These are phyloP conservation scores for Cnidoscolus chayamansa DNA, from an alignment of 441 rosid genomes.

Conservation along the genomic window DNA sequence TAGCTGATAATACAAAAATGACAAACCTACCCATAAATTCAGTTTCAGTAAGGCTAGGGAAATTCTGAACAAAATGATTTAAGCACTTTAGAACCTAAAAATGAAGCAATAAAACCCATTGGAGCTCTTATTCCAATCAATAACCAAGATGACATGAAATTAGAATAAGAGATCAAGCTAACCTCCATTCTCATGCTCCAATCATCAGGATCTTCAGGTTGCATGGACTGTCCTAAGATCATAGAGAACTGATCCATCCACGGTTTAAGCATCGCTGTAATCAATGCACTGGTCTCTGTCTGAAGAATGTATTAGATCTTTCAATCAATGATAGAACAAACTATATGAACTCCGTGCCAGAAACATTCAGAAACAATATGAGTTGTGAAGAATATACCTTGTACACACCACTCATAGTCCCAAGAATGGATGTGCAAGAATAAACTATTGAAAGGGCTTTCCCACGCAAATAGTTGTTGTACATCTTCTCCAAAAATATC, in stretches of 20 bases:
- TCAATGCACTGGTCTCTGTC: slow-evolving; percentile 63
- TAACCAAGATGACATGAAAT: slow-evolving; percentile 16
- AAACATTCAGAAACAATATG: slow-evolving; percentile 17
- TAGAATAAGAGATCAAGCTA: slow-evolving; percentile 26
- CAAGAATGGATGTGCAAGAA: slow-evolving; percentile 76
- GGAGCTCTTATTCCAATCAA: slow-evolving; percentile 11
- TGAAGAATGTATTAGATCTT: slow-evolving; percentile 43
- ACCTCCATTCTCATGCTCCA: slow-evolving; percentile 98
- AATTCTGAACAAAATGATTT: slow-evolving; percentile 88
- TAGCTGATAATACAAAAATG: neutral
- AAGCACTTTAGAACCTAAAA: slow-evolving; percentile 83
- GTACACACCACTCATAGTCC: slow-evolving; percentile 78
- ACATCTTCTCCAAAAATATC: slow-evolving; percentile 50
- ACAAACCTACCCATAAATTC: slow-evolving; percentile 64
- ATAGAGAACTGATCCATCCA: slow-evolving; percentile 75
- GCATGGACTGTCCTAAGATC: slow-evolving; percentile 69
- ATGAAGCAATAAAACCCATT: slow-evolving; percentile 14
- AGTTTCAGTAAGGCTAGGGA: slow-evolving; percentile 59
- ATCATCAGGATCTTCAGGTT: slow-evolving; percentile 88
- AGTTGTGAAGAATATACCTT: slow-evolving; percentile 45
- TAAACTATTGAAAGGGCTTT: slow-evolving; percentile 85
- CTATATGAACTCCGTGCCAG: slow-evolving; percentile 24
- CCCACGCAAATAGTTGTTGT: slow-evolving; percentile 62
- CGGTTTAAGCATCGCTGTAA: slow-evolving; percentile 59
- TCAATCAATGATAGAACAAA: slow-evolving; percentile 33